Evolutionary conservation across 805 yeast genomes (phyloP), one percentile per base, ranked within the genome.

Genomic region (Maudiozyma saulgeensis): DNA sequence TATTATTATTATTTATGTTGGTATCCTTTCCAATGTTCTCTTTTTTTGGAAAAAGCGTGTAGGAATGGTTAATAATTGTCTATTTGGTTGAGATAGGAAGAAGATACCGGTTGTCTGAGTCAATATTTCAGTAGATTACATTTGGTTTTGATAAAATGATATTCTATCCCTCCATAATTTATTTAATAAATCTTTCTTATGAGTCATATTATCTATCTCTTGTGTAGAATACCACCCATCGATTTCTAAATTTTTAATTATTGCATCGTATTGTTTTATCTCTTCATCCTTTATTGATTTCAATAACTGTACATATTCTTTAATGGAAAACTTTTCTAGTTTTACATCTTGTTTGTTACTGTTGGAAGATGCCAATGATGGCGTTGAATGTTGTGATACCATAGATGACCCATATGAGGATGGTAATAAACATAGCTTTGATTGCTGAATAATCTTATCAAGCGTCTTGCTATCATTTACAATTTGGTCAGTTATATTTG

Each of bases 161-260:
- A 47, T 47, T 18, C 44, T 47, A 8, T 47, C 49, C 15, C 35
- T 31, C 49, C 49, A 47, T 11, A 47, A 21, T 31, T 43, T 41
- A 5, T 35, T 19, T 13, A 43, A 37, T 21, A n/a, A 16, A 11
- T 9, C 13, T 23, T 38, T 47, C 32, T 43, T 47, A 6, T 37
- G 32, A 21, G 9, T 19, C 25, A 47, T 26, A 18, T 43, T 43
- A 6, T 28, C 19, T 15, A 47, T 35, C 18, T 47, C 49, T 12
- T 43, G 42, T 21, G 35, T 12, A 6, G 49, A 37, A 28, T 41
- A 47, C 49, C 49, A 47, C 9, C 49, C 49, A 13, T 35, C 16
- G 4, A 23, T 26, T 31, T 43, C 38, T 21, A 47, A 19, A 37
- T 38, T 43, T 6, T 43, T 43, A n/a, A 47, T 26, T 18, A 40